phyloP scores from a whole-genome alignment of 441 rosid species.

The Sinapis alba region DNA sequence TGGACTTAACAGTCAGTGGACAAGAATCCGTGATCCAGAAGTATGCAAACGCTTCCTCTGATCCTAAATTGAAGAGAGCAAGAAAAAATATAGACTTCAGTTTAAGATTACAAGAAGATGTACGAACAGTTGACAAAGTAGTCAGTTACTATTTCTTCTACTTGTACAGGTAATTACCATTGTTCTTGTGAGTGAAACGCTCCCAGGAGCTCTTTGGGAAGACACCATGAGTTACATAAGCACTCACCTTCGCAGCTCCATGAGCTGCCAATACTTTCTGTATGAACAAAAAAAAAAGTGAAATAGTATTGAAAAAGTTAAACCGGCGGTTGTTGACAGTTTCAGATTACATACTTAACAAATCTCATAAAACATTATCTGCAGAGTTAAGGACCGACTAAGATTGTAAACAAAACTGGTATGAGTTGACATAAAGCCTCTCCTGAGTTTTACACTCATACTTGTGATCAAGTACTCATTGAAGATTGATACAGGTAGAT shows the following conservation, averaged over 20 bases:
- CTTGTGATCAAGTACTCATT: too few relatives aligned
- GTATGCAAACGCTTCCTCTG: constrained; percentile 64
- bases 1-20: constrained; percentile 79
- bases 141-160: neutral
- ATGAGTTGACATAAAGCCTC: neutral
- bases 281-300: neutral
- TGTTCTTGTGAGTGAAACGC: constrained; percentile 61
- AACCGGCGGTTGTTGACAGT: neutral
- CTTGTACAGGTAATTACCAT: constrained; percentile 43
- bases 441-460: neutral
- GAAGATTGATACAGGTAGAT: neutral
- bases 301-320: neutral
- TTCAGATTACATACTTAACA: neutral
- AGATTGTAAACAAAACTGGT: neutral
- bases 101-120: neutral
- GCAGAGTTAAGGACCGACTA: neutral
- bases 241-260: constrained; percentile 95
- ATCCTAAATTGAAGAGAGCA: constrained; percentile 29
- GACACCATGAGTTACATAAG: constrained; percentile 95
- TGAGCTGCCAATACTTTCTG: constrained; percentile 92
- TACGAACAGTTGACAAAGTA: neutral
- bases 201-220: constrained; percentile 95
- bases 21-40: constrained; percentile 99
- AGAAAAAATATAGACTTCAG: neutral
- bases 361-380: neutral